Percentiles rank a stretch among this genome's conserved stretches.
phyloP scores from a whole-genome alignment of 805 yeast genomes.

The Lachancea nothofagi region DNA sequence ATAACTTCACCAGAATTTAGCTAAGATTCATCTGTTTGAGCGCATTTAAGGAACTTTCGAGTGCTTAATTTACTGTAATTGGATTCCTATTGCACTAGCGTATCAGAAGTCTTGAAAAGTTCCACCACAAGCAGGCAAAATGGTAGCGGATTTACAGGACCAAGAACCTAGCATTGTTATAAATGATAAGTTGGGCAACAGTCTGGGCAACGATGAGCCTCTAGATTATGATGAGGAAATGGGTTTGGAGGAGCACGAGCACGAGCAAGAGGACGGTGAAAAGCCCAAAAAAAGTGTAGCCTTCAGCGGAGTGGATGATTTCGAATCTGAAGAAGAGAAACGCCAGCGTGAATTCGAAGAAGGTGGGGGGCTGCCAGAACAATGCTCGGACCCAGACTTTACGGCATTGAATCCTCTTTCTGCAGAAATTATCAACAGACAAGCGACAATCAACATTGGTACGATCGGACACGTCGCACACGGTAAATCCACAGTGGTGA shows the following conservation, averaged over 20 bases:
- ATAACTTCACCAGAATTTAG: no score
- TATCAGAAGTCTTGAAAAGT: no score
- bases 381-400: conserved; percentile 86
- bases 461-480: conserved; percentile 96
- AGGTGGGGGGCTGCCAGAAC: conserved; percentile 98
- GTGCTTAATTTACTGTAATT: no score
- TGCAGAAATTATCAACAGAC: conserved; percentile 95
- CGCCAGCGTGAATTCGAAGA: conserved; percentile 86
- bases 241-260: conserved; percentile 15
- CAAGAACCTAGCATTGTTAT: conserved; percentile 82
- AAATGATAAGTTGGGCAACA: conserved; percentile 50
- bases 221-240: conserved; percentile 25
- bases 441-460: conserved; percentile 98
- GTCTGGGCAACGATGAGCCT: conserved; percentile 40
- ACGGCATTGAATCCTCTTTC: conserved; percentile 75
- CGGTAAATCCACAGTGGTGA: conserved; percentile 89
- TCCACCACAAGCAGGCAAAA: not conserved
- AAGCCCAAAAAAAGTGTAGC: conserved; percentile 68
- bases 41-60: no score
- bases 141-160: conserved; percentile 76
- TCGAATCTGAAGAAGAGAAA: conserved; percentile 67
- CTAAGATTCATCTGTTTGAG: no score
- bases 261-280: conserved; percentile 34
- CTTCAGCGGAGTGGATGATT: conserved; percentile 65
- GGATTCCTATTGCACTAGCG: no score